phyloP scores from a whole-genome alignment of 2,329 filamentous ascomycete genomes.

The Calonectria fujianensis region DNA sequence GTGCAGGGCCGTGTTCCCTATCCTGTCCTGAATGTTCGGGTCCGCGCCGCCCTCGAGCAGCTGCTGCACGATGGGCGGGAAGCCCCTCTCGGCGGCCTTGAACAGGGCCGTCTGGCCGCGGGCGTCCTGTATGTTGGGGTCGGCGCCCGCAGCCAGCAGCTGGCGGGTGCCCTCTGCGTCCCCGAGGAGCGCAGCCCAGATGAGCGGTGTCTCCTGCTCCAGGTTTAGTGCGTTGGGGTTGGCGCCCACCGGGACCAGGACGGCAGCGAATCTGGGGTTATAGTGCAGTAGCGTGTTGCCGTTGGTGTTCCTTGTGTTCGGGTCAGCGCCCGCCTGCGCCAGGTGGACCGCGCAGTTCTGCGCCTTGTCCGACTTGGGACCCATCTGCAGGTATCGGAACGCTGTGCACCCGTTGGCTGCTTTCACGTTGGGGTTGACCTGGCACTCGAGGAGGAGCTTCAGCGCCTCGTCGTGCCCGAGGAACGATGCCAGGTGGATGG shows the following conservation, averaged over 20 bases:
- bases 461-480: background rate
- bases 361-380: background rate
- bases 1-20: constrained; percentile 7
- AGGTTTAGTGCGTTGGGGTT: constrained; percentile 8
- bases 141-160: background rate
- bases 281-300: constrained; percentile 16
- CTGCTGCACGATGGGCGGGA: constrained; percentile 1
- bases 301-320: constrained; percentile 7
- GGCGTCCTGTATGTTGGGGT: background rate
- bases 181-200: background rate
- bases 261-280: background rate
- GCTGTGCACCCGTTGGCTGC: background rate
- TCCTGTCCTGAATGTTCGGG: background rate
- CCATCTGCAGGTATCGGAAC: constrained; percentile 6
- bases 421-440: background rate
- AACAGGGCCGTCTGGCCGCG: constrained; percentile 12
- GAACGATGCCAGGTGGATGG: constrained; percentile 12
- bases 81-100: background rate
- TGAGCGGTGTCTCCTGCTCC: constrained; percentile 2
- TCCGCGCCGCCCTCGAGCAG: background rate
- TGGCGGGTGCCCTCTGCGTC: background rate
- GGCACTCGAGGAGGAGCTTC: background rate
- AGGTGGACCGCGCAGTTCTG: background rate
- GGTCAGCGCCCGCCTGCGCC: background rate
- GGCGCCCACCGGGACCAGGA: background rate